Evolutionary conservation across 2,329 filamentous ascomycete species (phyloP).

Genomic region (Aspergillus sp.): DNA sequence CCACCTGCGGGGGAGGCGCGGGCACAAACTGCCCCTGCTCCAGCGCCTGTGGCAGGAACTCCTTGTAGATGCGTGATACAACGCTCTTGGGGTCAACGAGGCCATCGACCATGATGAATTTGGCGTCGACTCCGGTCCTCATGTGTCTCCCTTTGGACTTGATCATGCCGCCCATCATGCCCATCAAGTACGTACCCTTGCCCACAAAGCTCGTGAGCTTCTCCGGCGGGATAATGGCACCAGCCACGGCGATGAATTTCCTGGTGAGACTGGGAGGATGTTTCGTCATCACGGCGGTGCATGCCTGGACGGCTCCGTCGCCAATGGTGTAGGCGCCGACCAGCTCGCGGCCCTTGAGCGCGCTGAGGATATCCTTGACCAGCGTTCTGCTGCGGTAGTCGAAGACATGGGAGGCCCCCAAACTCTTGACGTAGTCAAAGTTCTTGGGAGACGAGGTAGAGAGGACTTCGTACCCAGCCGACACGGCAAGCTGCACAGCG

Average conservation of each 20-base stretch:
- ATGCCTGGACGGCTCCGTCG: not conserved
- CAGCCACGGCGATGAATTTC: slow-evolving; percentile 8
- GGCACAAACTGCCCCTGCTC: slow-evolving; percentile 26
- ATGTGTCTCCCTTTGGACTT: too few species aligned
- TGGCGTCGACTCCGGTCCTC: too few species aligned
- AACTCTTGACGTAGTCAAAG: slow-evolving; percentile 31
- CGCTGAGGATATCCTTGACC: slow-evolving; percentile 22
- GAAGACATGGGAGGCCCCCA: slow-evolving; percentile 38
- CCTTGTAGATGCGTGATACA: slow-evolving; percentile 25
- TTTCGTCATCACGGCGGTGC: too few species aligned
- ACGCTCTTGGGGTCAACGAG: slow-evolving; percentile 6
- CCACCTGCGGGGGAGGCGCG: slow-evolving; percentile 34
- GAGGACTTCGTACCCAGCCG: slow-evolving; percentile 40
- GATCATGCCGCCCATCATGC: slow-evolving; percentile 11
- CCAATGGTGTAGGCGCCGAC: slow-evolving; percentile 12
- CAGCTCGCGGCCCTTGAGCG: slow-evolving; percentile 23
- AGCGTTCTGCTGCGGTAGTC: slow-evolving; percentile 28
- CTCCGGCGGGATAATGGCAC: slow-evolving; percentile 4
- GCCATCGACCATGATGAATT: slow-evolving; percentile 11
- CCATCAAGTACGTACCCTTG: slow-evolving; percentile 11
- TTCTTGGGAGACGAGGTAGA: slow-evolving; percentile 39
- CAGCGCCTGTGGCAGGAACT: slow-evolving; percentile 29
- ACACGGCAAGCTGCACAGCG: slow-evolving; percentile 42
- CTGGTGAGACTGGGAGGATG: too few species aligned
- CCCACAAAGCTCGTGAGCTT: slow-evolving; percentile 6